phyloP scores from a whole-genome alignment of 306 rosid genomes.

The Castanea sativa region DNA sequence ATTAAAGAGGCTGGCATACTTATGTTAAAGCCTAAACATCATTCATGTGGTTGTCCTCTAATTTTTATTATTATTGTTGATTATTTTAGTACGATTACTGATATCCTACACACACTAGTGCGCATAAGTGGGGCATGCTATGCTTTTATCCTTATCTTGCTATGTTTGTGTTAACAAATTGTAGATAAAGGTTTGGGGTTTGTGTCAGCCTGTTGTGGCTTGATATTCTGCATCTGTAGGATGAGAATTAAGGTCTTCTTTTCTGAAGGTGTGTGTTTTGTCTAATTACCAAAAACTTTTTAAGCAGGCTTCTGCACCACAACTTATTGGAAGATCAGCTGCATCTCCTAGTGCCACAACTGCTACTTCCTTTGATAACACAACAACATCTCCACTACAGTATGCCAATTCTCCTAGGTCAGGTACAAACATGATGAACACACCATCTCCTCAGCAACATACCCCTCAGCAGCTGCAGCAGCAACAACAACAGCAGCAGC shows the following conservation, averaged over 20 bases:
- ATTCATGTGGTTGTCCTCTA: background rate
- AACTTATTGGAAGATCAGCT: conserved; percentile 88
- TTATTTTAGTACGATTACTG: no score
- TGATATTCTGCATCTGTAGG: conserved; percentile 4
- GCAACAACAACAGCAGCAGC: conserved; percentile 22
- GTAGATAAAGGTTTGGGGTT: background rate
- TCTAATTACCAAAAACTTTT: conserved; percentile 16
- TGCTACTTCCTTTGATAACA: conserved; percentile 70
- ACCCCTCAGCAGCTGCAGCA: conserved; percentile 60
- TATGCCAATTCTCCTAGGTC: conserved; percentile 98
- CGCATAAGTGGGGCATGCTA: background rate
- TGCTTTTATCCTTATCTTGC: background rate
- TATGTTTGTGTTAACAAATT: background rate
- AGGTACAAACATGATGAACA: conserved; percentile 69
- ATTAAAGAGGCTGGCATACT: background rate
- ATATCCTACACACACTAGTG: background rate
- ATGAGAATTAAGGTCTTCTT: conserved; percentile 17
- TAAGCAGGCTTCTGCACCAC: conserved; percentile 74
- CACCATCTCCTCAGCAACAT: conserved; percentile 96
- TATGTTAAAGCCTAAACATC: background rate
- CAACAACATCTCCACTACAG: conserved; percentile 76
- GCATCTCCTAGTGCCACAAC: conserved; percentile 82
- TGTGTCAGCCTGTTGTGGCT: background rate
- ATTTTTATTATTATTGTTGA: background rate
- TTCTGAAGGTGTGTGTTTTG: background rate